phyloP scores from a whole-genome alignment of 148 eudicot genomes.

The Fagopyrum tataricum region DNA sequence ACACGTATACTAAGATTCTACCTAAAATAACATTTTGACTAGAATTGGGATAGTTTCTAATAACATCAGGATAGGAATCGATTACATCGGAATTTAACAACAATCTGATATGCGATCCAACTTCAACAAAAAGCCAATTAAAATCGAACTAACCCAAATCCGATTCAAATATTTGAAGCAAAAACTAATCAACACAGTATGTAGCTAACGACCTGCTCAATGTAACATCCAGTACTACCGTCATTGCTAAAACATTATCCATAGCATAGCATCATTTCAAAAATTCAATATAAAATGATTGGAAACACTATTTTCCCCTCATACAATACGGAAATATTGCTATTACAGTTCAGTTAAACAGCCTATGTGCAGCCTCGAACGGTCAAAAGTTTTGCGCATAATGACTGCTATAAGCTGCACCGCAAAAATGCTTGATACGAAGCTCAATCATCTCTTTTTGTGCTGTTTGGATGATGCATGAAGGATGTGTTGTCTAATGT shows the following conservation, averaged over 20 bases:
- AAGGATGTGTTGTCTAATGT: not conserved
- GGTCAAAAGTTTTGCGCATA: not conserved
- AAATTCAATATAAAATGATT: not conserved
- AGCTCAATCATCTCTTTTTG: not conserved
- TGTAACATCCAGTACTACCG: not conserved
- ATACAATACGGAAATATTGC: not conserved
- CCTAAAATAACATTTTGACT: no score
- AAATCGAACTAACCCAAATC: not conserved
- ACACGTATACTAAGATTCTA: no score
- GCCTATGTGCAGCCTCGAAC: not conserved
- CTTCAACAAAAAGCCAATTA: not conserved
- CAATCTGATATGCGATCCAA: not conserved
- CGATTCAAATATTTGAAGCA: no score
- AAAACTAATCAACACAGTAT: not conserved
- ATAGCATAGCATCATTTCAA: not conserved
- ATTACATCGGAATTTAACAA: not conserved
- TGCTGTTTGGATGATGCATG: not conserved
- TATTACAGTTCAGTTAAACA: not conserved
- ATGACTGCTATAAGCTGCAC: not conserved
- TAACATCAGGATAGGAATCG: not conserved
- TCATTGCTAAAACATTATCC: not conserved
- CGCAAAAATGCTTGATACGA: not conserved
- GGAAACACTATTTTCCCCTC: not conserved
- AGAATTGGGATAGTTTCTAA: no score
- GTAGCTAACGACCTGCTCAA: not conserved